Evolutionary conservation across 2,329 filamentous ascomycete genomes (phyloP), one percentile per base, ranked within the genome.

Genomic region (Aspergillus persii): DNA sequence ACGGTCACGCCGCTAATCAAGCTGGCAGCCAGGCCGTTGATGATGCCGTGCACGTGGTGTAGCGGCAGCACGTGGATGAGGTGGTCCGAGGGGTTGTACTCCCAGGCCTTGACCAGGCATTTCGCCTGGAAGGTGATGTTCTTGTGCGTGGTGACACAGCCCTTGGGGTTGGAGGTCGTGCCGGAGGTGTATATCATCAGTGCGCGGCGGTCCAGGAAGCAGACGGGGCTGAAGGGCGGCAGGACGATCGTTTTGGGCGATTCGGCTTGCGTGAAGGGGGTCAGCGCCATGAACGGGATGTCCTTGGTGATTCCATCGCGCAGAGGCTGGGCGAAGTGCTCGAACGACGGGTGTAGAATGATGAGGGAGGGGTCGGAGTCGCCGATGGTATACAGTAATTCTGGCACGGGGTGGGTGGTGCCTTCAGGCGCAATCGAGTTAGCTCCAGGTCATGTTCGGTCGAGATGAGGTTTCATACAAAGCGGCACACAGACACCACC

Each of bases 21-120:
- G 62, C 76, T 79, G 0, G 80, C 79, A 2, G 77, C 75, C 26
- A 83, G 76, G 53, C 79, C 80, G 47, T 82, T 82, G 56, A 81
- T 77, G 18, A 83, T 78, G 0, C 81, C 81, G 47, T 81, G 81
- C 9, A 81, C 75, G 60, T 83, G 81, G 58, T 83, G 80, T 1
- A 83, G 76, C 0, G 81, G 81, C 2, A 83, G 74, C 2, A 83
- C 73, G 57, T 83, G 81, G 26, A 83, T 78, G 1, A 82, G 72
- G 29, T 77, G 76, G 61, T 83, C 81, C 1, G 74, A 68, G 1
- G 67, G 59, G 7, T 44, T 56, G 46, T 73, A 73, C 9, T 70
- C 41, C 71, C 71, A 74, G 12, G 71, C 71, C 49, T 71, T 61
- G n/a, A 71, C 63, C 2, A 74, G 66, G 41, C 65, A 69, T 55